Evolutionary conservation across 306 rosid species (phyloP), one percentile per base, ranked within the genome.

Genomic region (Gillenia trifoliata): DNA sequence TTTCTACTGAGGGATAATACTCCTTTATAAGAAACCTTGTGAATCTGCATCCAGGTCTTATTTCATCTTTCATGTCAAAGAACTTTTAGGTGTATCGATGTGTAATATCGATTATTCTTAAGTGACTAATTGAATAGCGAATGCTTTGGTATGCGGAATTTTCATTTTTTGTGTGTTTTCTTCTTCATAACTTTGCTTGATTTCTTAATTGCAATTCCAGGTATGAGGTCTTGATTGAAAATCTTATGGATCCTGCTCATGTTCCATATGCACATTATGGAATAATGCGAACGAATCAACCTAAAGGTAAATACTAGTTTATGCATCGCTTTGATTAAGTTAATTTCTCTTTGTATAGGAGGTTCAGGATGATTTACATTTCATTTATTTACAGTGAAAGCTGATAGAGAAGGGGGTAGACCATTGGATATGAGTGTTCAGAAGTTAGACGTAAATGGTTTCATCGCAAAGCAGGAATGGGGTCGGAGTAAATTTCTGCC

Each of bases 211-310:
- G 77, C 68, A 68, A 75, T 85, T 88, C 67, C 87, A 94, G 99
- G 81, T 94, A 94, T 50, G 99, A 94, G 79, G 83, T 92, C 54
- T 77, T 94, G 89, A 85, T 86, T 47, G 99, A 94, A 80, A 94
- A 94, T 83, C 98, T 90, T 49, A 89, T 90, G 97, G 96, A 90
- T 79, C 99, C 98, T 81, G 82, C 98, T 55, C 98, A 92, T 80
- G 89, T 89, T 84, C 89, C 97, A 31, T 92, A 94, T 70, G 91
- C 99, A 5, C 96, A 89, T 79, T 85, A 86, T 77, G 87, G 93
- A 76, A 34, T 94, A 78, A 82, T 90, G 89, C 82, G 26, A 76
- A 61, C 83, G 70, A 86, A 22, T 30, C 6, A 70, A 72, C 86
- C 90, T 28, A 86, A 86, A 85, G 83, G 91, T 73, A 84, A 75